Conservation (phyloP, 1,284 basidiomycete genomes). For the Bjerkandera adusta region DNA sequence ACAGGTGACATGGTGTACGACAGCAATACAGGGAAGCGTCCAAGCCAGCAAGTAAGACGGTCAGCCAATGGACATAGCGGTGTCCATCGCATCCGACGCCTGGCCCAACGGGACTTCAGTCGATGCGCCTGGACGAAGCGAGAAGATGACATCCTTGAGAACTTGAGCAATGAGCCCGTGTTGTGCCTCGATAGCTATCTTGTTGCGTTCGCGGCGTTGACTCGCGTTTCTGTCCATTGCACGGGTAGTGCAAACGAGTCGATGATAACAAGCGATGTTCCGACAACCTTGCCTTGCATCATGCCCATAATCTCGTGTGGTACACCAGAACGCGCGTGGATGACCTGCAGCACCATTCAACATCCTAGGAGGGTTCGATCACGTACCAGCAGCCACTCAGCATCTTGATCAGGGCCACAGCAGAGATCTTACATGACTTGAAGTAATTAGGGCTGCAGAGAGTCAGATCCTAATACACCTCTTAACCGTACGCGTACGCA, state of each 20-base stretch:
- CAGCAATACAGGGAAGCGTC: not conserved
- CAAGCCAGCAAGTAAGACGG: not conserved
- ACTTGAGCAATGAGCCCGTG: slow-evolving; percentile 90
- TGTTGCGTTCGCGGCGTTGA: slow-evolving; percentile 90
- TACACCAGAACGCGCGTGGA: slow-evolving; percentile 96
- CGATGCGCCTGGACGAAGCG: slow-evolving; percentile 39
- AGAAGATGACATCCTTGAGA: slow-evolving; percentile 85
- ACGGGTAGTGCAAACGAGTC: slow-evolving; percentile 97
- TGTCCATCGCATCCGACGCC: slow-evolving; percentile 15
- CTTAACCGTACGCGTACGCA: slow-evolving; percentile 33
- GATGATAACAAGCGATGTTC: slow-evolving; percentile 86
- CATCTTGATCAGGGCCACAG: slow-evolving; percentile 98
- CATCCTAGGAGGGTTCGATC: too few relatives aligned
- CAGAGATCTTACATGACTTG: slow-evolving; percentile 92
- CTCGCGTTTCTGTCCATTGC: slow-evolving; percentile 98
- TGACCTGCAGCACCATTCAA: slow-evolving; percentile 75
- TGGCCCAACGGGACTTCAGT: not conserved
- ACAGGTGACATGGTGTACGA: not conserved
- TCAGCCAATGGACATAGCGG: slow-evolving; percentile 20
- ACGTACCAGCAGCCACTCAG: too few relatives aligned
- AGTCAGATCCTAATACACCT: not conserved
- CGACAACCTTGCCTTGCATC: slow-evolving; percentile 96
- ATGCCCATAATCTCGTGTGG: slow-evolving; percentile 99
- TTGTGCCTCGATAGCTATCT: slow-evolving; percentile 85
- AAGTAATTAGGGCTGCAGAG: slow-evolving; percentile 45